A percentile compares a stretch with the other conserved stretches of the same genome.
These are phyloP conservation scores for Candida vaughaniae DNA, from an alignment of 805 yeast species.

Conservation along the genomic window DNA sequence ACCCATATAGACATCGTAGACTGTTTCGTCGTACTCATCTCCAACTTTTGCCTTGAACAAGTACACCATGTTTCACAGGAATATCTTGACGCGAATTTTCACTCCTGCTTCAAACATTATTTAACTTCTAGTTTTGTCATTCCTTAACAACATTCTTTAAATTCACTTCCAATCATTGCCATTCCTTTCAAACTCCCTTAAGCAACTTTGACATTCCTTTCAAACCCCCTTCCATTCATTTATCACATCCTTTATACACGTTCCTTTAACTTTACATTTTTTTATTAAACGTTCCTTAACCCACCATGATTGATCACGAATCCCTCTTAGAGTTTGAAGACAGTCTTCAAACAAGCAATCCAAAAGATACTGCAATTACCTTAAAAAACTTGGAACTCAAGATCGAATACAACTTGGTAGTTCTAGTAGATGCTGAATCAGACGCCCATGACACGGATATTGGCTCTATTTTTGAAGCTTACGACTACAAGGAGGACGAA, in stretches of 20 bases:
- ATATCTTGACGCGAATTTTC: neutral
- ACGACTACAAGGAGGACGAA: conserved; percentile 27
- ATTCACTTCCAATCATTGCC: too few relatives aligned
- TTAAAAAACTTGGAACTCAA: conserved; percentile 25
- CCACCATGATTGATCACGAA: conserved; percentile 21
- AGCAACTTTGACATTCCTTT: neutral
- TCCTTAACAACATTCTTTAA: neutral
- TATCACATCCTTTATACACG: too few relatives aligned
- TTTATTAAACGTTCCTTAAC: too few relatives aligned
- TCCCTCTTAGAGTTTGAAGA: conserved; percentile 36
- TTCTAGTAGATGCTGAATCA: conserved; percentile 9
- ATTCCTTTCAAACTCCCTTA: too few relatives aligned
- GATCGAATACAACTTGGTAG: conserved; percentile 22
- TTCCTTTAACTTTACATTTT: too few relatives aligned
- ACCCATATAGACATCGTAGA: conserved; percentile 59
- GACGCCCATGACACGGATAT: conserved; percentile 7
- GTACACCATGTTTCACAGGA: conserved; percentile 34
- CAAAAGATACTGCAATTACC: conserved; percentile 18
- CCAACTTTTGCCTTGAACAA: conserved; percentile 24
- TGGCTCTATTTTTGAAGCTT: conserved; percentile 15
- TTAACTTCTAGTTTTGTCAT: neutral
- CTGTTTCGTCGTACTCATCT: conserved; percentile 21
- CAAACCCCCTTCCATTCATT: neutral
- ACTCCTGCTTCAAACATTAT: neutral
- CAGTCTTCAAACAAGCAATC: conserved; percentile 21